Evolutionary conservation across 1,139 yeast species (phyloP), one percentile per base, ranked within the genome.

Genomic region (Hyphopichia wangnamkhiaoensis): DNA sequence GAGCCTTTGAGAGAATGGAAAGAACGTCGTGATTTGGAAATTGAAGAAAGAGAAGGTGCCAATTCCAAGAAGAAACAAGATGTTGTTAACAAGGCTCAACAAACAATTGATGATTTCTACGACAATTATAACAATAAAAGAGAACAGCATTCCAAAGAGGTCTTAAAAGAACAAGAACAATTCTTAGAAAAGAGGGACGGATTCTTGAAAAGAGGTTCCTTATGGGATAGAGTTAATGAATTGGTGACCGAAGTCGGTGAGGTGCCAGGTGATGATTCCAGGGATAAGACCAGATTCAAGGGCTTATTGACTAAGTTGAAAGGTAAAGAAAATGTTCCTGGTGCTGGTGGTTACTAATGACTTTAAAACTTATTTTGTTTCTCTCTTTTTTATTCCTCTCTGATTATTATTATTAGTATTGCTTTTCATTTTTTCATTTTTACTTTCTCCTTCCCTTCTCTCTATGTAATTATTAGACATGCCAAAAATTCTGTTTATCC

Each of bases 31-130:
- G 87, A 82, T 39, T 72, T 84, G 45, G 97, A 91, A 59, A 84
- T 94, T 47, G 74, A 76, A 41, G 81, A 88, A 57, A 80, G 96
- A 59, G 98, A 94, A 58, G 82, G 78, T 49, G 79, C 80, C 47
- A 84, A 87, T 51, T 70, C 70, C 15, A 71, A 78, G 49, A 87
- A 81, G 59, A 80, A 86, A 59, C 71, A 73, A 34, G 91, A 84
- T 45, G 76, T 89, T 43, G 75, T 84, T 41, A 75, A 79, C 36
- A 83, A 84, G 47, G 98, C 98, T n/a, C 80, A 82, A 55, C 80
- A 82, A 58, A 83, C 93, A 39, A 82, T 91, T 55, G 97, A 93
- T 61, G 96, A 88, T 50, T 93, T 93, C 65, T 94, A 94, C 65
- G 96, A 90, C 52, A 85, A 84, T 58, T 94, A 94, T 74, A 90